These are phyloP conservation scores for Euphorbia celastroides DNA, from an alignment of 441 rosid species.

Conservation along the genomic window DNA sequence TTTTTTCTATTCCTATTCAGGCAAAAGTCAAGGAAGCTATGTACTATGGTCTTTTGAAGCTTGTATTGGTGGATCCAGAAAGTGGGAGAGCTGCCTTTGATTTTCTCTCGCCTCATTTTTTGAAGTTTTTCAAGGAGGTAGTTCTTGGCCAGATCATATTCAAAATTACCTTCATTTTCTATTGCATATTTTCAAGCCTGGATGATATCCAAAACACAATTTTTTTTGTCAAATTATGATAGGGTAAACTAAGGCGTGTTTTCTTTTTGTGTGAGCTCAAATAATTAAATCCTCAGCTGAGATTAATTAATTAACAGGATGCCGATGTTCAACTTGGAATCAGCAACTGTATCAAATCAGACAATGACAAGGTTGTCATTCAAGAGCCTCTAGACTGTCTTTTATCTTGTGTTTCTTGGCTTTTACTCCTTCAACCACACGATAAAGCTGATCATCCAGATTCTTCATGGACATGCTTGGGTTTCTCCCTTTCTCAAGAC, in stretches of 20 bases:
- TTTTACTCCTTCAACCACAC: constrained; percentile 55
- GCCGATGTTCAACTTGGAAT: constrained; percentile 46
- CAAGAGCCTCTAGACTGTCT: constrained; percentile 76
- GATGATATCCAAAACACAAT: background rate
- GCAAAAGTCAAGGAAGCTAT: constrained; percentile 53
- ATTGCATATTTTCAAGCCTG: background rate
- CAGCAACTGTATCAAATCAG: constrained; percentile 45
- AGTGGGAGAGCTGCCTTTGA: constrained; percentile 52
- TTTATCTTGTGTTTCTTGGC: constrained; percentile 67
- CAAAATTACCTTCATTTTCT: constrained; percentile 4
- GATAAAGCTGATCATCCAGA: constrained; percentile 38
- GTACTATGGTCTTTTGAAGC: constrained; percentile 69
- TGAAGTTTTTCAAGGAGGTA: constrained; percentile 67
- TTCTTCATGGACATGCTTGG: constrained; percentile 54
- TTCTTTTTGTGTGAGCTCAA: background rate
- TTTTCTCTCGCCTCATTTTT: constrained; percentile 74
- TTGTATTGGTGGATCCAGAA: constrained; percentile 58
- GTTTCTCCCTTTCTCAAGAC: constrained; percentile 86
- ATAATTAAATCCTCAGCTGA: constrained; percentile 7
- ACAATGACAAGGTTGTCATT: constrained; percentile 40
- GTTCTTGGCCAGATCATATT: constrained; percentile 17
- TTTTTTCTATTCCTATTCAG: constrained; percentile 33
- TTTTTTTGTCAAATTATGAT: background rate
- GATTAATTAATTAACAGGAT: constrained; percentile 37
- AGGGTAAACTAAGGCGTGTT: constrained; percentile 10